Conservation (phyloP, 176 grass and related monocot genomes). For the Musa beccarii region DNA sequence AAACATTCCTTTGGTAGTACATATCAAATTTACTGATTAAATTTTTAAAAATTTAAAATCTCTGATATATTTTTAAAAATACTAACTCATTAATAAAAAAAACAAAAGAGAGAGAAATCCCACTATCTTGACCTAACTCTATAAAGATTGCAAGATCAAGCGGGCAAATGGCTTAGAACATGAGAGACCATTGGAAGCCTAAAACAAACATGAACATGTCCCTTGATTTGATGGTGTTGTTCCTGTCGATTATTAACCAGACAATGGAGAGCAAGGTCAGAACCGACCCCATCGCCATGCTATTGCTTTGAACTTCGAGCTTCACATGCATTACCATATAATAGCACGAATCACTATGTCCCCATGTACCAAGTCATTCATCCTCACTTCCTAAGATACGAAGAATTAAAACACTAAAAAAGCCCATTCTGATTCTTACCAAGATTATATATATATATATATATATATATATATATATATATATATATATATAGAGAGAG, state of each 20-base stretch:
- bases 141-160: neutral
- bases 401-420: too few relatives aligned
- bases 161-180: conserved; percentile 1
- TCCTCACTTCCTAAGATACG: too few relatives aligned
- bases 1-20: too few relatives aligned
- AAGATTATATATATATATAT: too few relatives aligned
- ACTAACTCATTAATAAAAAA: too few relatives aligned
- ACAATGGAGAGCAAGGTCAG: neutral
- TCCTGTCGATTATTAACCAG: conserved; percentile 15
- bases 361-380: neutral
- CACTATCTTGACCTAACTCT: neutral
- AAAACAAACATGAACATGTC: conserved; percentile 12
- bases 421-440: too few relatives aligned
- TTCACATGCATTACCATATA: neutral
- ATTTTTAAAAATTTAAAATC: too few relatives aligned
- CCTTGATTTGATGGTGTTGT: conserved; percentile 8
- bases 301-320: conserved; percentile 3
- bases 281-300: conserved; percentile 1
- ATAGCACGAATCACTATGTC: neutral
- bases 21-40: too few relatives aligned
- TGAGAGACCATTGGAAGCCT: conserved; percentile 7
- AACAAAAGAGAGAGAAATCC: too few relatives aligned
- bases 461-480: too few relatives aligned
- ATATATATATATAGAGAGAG: too few relatives aligned
- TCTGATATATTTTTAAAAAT: too few relatives aligned